phyloP scores from a whole-genome alignment of 768 basidiomycete species.

The Mycena vulgaris region DNA sequence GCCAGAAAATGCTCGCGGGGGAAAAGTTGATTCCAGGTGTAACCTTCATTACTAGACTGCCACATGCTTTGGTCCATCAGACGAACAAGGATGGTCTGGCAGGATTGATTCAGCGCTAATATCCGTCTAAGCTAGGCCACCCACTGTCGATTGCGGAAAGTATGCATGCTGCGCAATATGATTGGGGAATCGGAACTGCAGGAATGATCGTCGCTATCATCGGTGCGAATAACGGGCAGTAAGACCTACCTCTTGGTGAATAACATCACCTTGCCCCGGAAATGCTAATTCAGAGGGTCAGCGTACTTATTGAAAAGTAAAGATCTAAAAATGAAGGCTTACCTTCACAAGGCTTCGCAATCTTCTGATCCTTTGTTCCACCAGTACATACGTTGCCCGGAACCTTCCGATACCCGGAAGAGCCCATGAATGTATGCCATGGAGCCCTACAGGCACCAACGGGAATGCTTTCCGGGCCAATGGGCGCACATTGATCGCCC shows the following conservation, averaged over 20 bases:
- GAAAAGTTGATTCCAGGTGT: slow-evolving; percentile 81
- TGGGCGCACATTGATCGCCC: slow-evolving; percentile 82
- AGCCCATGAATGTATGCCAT: slow-evolving; percentile 82
- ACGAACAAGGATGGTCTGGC: slow-evolving; percentile 85
- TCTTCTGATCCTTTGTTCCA: slow-evolving; percentile 80
- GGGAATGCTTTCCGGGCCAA: slow-evolving; percentile 90
- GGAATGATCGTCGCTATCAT: background rate
- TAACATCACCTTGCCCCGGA: slow-evolving; percentile 83
- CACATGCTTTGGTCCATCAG: slow-evolving; percentile 83
- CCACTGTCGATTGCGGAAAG: slow-evolving; percentile 82
- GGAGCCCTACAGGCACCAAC: slow-evolving; percentile 75
- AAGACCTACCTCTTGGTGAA: slow-evolving; percentile 77
- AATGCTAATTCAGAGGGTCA: slow-evolving; percentile 45
- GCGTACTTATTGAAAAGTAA: background rate
- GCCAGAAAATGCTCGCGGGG: slow-evolving; percentile 78
- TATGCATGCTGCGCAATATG: slow-evolving; percentile 82
- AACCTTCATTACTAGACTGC: too few species aligned
- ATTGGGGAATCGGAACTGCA: slow-evolving; percentile 67
- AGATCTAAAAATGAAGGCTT: slow-evolving; percentile 40
- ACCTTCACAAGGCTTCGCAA: slow-evolving; percentile 88
- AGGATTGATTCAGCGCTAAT: slow-evolving; percentile 22
- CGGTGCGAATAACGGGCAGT: background rate
- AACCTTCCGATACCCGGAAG: too few species aligned
- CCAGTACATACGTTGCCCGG: slow-evolving; percentile 91
- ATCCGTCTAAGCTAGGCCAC: background rate